Conservation (phyloP, 2,329 filamentous ascomycete species). For the Hymenoscyphus occultus region DNA sequence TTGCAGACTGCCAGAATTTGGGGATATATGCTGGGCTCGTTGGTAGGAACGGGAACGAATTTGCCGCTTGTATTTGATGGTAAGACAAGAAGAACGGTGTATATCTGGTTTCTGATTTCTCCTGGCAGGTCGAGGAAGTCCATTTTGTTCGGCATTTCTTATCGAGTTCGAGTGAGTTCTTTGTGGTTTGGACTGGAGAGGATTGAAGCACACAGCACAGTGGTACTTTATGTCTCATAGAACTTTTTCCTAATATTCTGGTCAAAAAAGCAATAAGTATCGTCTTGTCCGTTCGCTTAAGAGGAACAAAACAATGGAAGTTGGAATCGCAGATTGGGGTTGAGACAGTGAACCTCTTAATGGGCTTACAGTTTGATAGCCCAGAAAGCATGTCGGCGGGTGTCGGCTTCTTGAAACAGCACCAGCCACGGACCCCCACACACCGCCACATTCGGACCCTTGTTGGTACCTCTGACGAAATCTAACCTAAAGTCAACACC, state of each 20-base stretch:
- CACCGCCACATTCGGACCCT: constrained; percentile 4
- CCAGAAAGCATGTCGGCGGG: not conserved
- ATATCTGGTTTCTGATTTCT: constrained; percentile 61
- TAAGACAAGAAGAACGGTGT: constrained; percentile 32
- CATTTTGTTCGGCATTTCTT: not conserved
- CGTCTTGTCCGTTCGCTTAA: too few relatives aligned
- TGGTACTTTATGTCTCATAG: not conserved
- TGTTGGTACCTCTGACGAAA: not conserved
- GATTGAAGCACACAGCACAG: not conserved
- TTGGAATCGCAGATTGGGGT: too few relatives aligned
- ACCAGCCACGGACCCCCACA: not conserved
- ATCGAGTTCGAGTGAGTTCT: not conserved
- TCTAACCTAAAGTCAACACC: not conserved
- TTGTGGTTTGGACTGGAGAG: not conserved
- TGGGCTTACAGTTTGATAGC: not conserved
- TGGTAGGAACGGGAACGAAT: constrained; percentile 7
- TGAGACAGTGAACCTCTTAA: not conserved
- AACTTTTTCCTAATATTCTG: too few relatives aligned
- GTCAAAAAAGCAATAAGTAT: too few relatives aligned
- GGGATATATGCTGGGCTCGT: constrained; percentile 34
- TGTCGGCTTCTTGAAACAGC: not conserved
- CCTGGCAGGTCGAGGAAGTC: constrained; percentile 46
- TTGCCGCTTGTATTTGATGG: constrained; percentile 18
- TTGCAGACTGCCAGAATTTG: constrained; percentile 27
- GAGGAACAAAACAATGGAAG: too few relatives aligned